phyloP scores from a whole-genome alignment of 192 early-diverging fungal genomes.

The Chytriomyces sp. region DNA sequence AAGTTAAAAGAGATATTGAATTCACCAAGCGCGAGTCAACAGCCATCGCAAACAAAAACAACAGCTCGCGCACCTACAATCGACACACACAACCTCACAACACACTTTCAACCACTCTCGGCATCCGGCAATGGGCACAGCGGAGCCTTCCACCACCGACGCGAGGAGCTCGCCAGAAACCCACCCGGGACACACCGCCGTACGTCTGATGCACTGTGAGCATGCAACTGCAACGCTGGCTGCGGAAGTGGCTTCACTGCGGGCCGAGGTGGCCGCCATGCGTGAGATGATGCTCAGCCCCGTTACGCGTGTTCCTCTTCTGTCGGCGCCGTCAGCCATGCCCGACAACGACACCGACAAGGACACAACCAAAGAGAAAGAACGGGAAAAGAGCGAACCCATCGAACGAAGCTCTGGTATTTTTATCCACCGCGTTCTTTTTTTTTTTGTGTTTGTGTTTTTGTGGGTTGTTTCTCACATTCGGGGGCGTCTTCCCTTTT shows the following conservation, averaged over 20 bases:
- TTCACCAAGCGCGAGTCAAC: no score
- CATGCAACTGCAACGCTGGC: not conserved
- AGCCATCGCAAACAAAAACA: no score
- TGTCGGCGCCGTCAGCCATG: not conserved
- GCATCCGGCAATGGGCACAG: no score
- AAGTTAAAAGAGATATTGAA: no score
- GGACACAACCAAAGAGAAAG: not conserved
- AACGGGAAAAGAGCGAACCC: not conserved
- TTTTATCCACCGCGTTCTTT: not conserved
- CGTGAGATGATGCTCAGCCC: not conserved
- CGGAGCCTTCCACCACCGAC: no score
- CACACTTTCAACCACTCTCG: no score
- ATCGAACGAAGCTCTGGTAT: not conserved
- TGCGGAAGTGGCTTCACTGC: not conserved
- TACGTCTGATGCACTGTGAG: no score
- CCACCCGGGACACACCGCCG: no score
- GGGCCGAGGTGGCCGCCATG: conserved; percentile 9
- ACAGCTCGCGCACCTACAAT: no score
- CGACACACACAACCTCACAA: no score
- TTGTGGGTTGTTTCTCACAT: not conserved
- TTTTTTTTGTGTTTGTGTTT: not conserved
- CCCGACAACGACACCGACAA: not conserved
- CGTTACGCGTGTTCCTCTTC: not conserved
- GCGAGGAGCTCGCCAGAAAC: no score
- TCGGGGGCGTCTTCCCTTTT: no score